Evolutionary conservation across 768 basidiomycete genomes (phyloP).

Genomic region (Boletales sp.): DNA sequence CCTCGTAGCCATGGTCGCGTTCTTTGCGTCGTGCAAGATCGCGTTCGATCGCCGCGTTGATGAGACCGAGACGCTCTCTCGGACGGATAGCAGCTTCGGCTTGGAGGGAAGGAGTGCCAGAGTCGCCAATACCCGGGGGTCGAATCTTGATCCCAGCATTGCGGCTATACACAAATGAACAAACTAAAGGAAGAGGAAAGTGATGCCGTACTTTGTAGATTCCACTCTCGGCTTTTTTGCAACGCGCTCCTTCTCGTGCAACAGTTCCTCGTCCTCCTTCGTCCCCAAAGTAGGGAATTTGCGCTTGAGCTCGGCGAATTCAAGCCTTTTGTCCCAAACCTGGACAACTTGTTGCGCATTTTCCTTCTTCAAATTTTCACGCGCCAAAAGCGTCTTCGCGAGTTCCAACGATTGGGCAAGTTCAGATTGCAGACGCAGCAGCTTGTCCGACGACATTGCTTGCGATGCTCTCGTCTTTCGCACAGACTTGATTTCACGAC

Average conservation of each 20-base stretch:
- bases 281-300: slow-evolving; percentile 58
- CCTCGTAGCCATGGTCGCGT: slow-evolving; percentile 80
- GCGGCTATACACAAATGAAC: slow-evolving; percentile 32
- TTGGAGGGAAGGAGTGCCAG: slow-evolving; percentile 35
- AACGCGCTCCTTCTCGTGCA: slow-evolving; percentile 67
- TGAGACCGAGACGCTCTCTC: slow-evolving; percentile 58
- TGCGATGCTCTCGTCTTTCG: slow-evolving; percentile 94
- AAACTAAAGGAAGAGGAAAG: too few relatives aligned
- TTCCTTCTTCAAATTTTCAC: slow-evolving; percentile 78
- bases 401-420: slow-evolving; percentile 3
- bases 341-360: slow-evolving; percentile 50
- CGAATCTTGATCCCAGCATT: slow-evolving; percentile 53
- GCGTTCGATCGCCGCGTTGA: slow-evolving; percentile 57
- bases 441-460: slow-evolving; percentile 83
- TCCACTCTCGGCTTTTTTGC: slow-evolving; percentile 53
- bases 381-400: slow-evolving; percentile 35
- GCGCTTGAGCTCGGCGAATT: slow-evolving; percentile 76
- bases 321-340: slow-evolving; percentile 78
- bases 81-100: slow-evolving; percentile 56
- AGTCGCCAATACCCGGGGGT: slow-evolving; percentile 42
- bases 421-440: slow-evolving; percentile 45
- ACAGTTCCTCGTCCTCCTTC: slow-evolving; percentile 68
- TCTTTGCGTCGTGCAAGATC: slow-evolving; percentile 63
- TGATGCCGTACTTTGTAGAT: slow-evolving; percentile 7
- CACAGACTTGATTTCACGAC: slow-evolving; percentile 89